Base-by-base conservation (phyloP, 2,329 filamentous ascomycete species). In the Aspergillus fructus region DNA sequence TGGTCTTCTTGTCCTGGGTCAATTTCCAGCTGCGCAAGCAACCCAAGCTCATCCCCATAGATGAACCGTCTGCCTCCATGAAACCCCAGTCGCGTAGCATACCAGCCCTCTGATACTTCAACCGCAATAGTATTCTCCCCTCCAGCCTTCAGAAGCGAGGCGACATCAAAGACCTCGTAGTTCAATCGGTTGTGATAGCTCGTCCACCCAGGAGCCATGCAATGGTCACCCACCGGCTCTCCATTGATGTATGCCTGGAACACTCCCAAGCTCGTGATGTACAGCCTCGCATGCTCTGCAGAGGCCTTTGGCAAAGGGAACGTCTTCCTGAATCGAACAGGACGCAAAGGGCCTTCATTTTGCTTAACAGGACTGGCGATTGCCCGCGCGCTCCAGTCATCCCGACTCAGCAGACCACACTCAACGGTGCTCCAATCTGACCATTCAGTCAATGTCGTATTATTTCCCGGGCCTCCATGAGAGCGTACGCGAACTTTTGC, bases 131-230 rank as follows among this genome's bases (percentile, higher is more conserved):
- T 68, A 61, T 83, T 83, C 4, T 64, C 46, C 21, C 41, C 56
- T 2, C 71, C 72, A 0, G 62, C 43, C 5, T 5, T 56, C 1
- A 84, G 55, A 0, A 80, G 69, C 0, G 70, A 58, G 0, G 76
- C 77, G 1, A 85, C 78, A 58, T 85, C 81, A 54, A 80, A 82
- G 0, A 78, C 80, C 55, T 85, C 77, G 58, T 85, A 86, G 1
- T 76, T 71, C n/a, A 80, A 75, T 0, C 82, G 74, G 47, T 79
- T 68, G 0, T 76, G 68, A 59, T 85, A 85, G 3, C 76, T 76
- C 43, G 79, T 78, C 79, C 81, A 85, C 0, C 82, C 82, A 0
- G 82, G 82, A 15, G 62, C 62, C 50, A 64, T 49, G n/a, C 19
- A 55, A 42, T 59, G 33, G 53, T 72, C 62, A 0, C 76, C 76